Evolutionary conservation across 306 rosid genomes (phyloP).

Genomic region (Parietaria judaica): DNA sequence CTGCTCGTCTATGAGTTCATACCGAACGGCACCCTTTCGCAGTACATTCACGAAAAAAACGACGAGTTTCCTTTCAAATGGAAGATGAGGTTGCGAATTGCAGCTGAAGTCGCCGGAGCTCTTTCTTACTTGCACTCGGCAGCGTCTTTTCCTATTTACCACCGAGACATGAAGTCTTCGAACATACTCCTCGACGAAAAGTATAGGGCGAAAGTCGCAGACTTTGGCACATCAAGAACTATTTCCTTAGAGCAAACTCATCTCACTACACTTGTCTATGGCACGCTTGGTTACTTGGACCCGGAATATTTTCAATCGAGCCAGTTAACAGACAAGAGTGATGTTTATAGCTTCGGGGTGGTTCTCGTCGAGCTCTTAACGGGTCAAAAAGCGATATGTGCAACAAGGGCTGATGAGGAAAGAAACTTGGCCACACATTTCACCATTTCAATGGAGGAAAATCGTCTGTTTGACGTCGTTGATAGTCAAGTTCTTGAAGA

Average conservation of each 20-base stretch:
- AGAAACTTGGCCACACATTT: constrained; percentile 38
- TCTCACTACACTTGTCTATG: constrained; percentile 17
- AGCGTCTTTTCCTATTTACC: constrained; percentile 18
- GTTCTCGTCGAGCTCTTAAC: constrained; percentile 19
- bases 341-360: constrained; percentile 15
- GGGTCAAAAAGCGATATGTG: constrained; percentile 10
- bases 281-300: constrained; percentile 22
- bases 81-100: constrained; percentile 16
- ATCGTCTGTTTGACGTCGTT: constrained; percentile 23
- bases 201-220: constrained; percentile 23
- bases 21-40: constrained; percentile 18
- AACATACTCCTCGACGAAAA: constrained; percentile 21
- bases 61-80: constrained; percentile 20
- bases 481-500: constrained; percentile 22
- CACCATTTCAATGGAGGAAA: constrained; percentile 12
- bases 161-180: constrained; percentile 23
- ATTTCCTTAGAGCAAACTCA: constrained; percentile 23
- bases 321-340: constrained; percentile 12
- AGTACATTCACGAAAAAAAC: constrained; percentile 4
- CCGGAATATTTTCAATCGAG: constrained; percentile 20
- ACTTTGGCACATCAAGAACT: constrained; percentile 27
- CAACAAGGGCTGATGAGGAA: constrained; percentile 1
- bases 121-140: constrained; percentile 18
- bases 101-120: constrained; percentile 20
- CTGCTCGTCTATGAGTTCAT: constrained; percentile 5